These are phyloP conservation scores for Peltaster fructicola DNA, from an alignment of 2,329 filamentous ascomycete genomes.

Conservation along the genomic window DNA sequence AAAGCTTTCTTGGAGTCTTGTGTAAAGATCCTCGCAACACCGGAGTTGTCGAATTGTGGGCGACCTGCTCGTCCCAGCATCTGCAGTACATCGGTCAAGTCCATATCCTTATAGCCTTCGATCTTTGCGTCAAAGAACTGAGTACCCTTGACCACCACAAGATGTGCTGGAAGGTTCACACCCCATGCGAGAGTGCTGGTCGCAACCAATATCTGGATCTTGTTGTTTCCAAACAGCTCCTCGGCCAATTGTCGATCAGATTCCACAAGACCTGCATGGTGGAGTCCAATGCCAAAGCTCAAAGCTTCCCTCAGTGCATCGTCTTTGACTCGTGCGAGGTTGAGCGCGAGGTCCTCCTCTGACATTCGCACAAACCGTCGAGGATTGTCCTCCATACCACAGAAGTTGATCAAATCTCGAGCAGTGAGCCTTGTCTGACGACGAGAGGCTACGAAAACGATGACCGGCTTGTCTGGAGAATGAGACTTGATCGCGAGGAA, in stretches of 20 bases:
- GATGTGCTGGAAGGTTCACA: slow-evolving; percentile 88
- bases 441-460: slow-evolving; percentile 92
- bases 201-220: slow-evolving; percentile 90
- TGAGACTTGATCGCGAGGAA: slow-evolving; percentile 94
- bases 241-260: slow-evolving; percentile 82
- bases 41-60: slow-evolving; percentile 89
- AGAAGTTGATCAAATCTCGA: slow-evolving; percentile 91
- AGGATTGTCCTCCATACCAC: slow-evolving; percentile 96
- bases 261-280: slow-evolving; percentile 93
- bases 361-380: slow-evolving; percentile 84
- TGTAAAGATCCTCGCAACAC: slow-evolving; percentile 92
- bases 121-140: slow-evolving; percentile 97
- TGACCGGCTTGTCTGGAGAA: slow-evolving; percentile 90
- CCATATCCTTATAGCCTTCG: slow-evolving; percentile 97
- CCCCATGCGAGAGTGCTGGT: slow-evolving; percentile 96
- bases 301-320: slow-evolving; percentile 84
- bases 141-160: slow-evolving; percentile 94
- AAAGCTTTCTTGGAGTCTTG: slow-evolving; percentile 97
- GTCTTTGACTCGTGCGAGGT: slow-evolving; percentile 81
- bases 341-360: slow-evolving; percentile 79
- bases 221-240: slow-evolving; percentile 91
- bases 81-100: slow-evolving; percentile 90
- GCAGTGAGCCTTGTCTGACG: slow-evolving; percentile 88
- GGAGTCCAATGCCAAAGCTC: slow-evolving; percentile 89
- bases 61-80: slow-evolving; percentile 93